Evolutionary conservation across 1,284 basidiomycete species (phyloP).

Genomic region (Inonotus obliquus): DNA sequence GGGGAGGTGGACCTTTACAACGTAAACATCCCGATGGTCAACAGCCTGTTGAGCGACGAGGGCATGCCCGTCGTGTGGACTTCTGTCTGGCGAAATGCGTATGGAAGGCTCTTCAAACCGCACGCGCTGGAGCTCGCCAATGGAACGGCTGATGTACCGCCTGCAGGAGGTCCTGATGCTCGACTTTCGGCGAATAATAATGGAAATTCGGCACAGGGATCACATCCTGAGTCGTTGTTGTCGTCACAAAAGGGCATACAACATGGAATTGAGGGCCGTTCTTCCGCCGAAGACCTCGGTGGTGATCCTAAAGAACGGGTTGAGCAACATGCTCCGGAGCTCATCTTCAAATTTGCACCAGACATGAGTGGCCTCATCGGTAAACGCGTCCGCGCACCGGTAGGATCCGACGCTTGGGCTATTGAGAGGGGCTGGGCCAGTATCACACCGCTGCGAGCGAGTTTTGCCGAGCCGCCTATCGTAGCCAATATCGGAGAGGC

Average conservation of each 20-base stretch:
- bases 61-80: slow-evolving; percentile 70
- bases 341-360: slow-evolving; percentile 81
- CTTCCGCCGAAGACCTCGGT: slow-evolving; percentile 18
- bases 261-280: neutral
- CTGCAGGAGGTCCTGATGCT: slow-evolving; percentile 41
- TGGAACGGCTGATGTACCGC: slow-evolving; percentile 16
- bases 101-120: slow-evolving; percentile 67
- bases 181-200: slow-evolving; percentile 3
- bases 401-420: slow-evolving; percentile 81
- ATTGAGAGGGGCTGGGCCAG: slow-evolving; percentile 62
- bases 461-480: slow-evolving; percentile 58
- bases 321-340: slow-evolving; percentile 32
- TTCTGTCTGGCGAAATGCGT: slow-evolving; percentile 70
- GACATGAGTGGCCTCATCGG: slow-evolving; percentile 68
- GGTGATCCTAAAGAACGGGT: slow-evolving; percentile 17
- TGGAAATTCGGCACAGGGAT: neutral
- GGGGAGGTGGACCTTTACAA: slow-evolving; percentile 77
- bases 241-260: slow-evolving; percentile 19
- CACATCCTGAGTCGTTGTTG: neutral
- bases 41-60: slow-evolving; percentile 45
- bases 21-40: slow-evolving; percentile 76
- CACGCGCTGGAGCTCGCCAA: slow-evolving; percentile 27
- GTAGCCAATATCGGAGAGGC: neutral
- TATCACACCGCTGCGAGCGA: slow-evolving; percentile 69
- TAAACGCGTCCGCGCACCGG: slow-evolving; percentile 52